Base-by-base conservation (phyloP, 257 asterid species). In the Ophiorrhiza pumila region DNA sequence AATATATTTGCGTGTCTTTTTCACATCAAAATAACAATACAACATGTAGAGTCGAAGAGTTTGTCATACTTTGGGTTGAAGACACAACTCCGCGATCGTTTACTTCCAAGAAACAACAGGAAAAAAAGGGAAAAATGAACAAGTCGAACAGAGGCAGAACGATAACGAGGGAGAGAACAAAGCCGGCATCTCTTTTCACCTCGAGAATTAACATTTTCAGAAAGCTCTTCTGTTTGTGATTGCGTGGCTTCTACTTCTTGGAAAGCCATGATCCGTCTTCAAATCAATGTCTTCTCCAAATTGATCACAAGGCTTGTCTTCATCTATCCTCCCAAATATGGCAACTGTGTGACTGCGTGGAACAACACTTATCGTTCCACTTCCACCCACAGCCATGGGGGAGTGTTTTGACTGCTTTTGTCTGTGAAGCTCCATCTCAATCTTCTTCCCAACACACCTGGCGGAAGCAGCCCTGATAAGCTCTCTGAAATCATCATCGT, bases 301-400 rank as follows among this genome's bases (percentile, higher is more conserved):
- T 11, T 10, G 53, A 50, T 88, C 91, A 55, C 69, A 83, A 20
- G 91, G 74, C 72, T 67, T 68, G 3, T 90, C 88, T 77, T 90
- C 96, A 63, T 88, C 96, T 25, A 90, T 90, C 78, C 88, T 71
- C 6, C 91, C 91, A 61, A 22, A 53, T 0, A 88, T 57, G 5
- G 75, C 71, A 0, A 83, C 85, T 15, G 83, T 82, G 4, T 77
- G 88, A 78, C 91, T 86, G 41, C 89, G 87, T 0, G 87, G 81
- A 61, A 81, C 74, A 2, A 62, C 45, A 71, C 18, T 53, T 60
- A 4, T 14, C 11, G 10, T 14, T 43, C 8, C 14, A 11, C 52
- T 46, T 22, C 37, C 76, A 2, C 46, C 60, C 8, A 10, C 34
- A 6, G 61, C 65, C 5, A 7, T 35, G 15, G 56, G 32, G 5